Evolutionary conservation across 108 stramenopile genomes (phyloP), one percentile per base, ranked within the genome.

Genomic region (Pseudonitzschia multistriata): DNA sequence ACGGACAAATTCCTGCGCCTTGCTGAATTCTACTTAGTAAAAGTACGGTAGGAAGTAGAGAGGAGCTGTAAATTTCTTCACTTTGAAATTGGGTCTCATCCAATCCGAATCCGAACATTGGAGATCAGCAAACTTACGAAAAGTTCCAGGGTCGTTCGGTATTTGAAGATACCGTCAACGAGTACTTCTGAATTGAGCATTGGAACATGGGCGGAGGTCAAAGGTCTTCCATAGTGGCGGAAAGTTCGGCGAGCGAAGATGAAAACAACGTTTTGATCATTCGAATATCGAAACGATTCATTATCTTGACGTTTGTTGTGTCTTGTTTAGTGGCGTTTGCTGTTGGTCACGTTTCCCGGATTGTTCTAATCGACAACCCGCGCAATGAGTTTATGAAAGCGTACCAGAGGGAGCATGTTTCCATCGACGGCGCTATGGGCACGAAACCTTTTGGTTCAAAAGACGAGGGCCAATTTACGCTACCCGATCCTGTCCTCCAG

Each of bases 401-500:
- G 0, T 67, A 52, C 49, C 27, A 31, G 4, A 25, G 39, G 21
- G n/a, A 42, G n/a, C 33, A 39, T 39, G 10, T 5, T 10, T 39
- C 37, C 37, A 7, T 7, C 28, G 37, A 19, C 27, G 56, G 19
- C 29, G n/a, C 24, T 53, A 13, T 25, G 5, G 31, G 3, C 25
- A 45, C 13, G 1, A 34, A 52, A 67, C 21, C 31, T 4, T 21
- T 31, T 24, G 36, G 21, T 4, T 31, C 57, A 3, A 47, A 54
- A 27, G 50, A 50, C 31, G 47, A 62, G 30, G 73, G 11, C 7
- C 0, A 14, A 3, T 55, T 35, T n/a, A 52, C 47, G 1, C 64
- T 86, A 2, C 86, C 86, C 22, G 59, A 77, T 24, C 86, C 81
- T 1, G 79, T 88, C 36, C 71, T 80, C 11, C 68, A 74, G 13